These are phyloP conservation scores for Chaetomiaceae sp. DNA, from an alignment of 2,329 filamentous ascomycete genomes.

Conservation along the genomic window DNA sequence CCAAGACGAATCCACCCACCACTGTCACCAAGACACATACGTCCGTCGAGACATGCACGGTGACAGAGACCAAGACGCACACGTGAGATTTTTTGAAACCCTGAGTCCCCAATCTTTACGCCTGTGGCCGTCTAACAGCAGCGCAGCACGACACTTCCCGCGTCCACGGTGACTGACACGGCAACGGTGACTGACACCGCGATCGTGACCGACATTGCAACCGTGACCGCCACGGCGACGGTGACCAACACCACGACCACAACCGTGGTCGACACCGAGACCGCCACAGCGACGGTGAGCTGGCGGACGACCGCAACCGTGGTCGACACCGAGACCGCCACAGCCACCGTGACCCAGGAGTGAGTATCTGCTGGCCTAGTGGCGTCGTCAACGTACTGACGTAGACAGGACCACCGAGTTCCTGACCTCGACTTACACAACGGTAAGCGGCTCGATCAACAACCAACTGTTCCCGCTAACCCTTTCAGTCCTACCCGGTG, in stretches of 20 bases:
- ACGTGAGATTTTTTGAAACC: slow-evolving; percentile 7
- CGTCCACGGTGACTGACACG: slow-evolving; percentile 3
- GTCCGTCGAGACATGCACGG: neutral
- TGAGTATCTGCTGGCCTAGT: neutral
- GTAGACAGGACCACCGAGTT: slow-evolving; percentile 13
- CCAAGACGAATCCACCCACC: slow-evolving; percentile 23
- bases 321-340: slow-evolving; percentile 11
- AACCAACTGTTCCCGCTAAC: slow-evolving; percentile 5
- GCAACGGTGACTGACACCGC: too few species aligned
- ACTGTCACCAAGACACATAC: slow-evolving; percentile 8
- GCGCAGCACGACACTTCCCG: neutral
- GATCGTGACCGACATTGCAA: neutral
- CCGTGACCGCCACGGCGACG: slow-evolving; percentile 1
- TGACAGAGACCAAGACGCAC: slow-evolving; percentile 2
- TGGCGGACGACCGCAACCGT: too few species aligned
- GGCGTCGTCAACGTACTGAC: neutral
- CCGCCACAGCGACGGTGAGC: slow-evolving; percentile 11
- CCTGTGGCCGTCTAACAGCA: neutral
- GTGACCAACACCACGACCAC: slow-evolving; percentile 2
- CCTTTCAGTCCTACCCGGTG: slow-evolving; percentile 19
- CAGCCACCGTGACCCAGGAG: slow-evolving; percentile 6
- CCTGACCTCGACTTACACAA: slow-evolving; percentile 18
- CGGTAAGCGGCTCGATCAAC: slow-evolving; percentile 10
- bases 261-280: slow-evolving; percentile 15
- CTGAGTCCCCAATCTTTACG: neutral